phyloP scores from a whole-genome alignment of 768 basidiomycete species.

The Chalciporus pseudorubinellus region DNA sequence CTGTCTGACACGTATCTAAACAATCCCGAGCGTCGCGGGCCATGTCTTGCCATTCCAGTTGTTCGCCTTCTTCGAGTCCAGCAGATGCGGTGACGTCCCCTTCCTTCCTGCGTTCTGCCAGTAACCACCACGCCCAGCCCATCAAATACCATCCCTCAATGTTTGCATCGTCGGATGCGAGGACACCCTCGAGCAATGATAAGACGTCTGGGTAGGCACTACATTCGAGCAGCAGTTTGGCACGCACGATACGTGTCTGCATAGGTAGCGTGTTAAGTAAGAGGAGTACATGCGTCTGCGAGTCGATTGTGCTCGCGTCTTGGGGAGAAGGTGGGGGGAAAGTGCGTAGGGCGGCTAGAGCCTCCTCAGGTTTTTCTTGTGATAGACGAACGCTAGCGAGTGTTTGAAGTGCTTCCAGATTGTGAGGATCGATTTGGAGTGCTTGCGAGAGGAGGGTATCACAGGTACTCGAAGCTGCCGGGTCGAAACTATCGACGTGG shows the following conservation, averaged over 20 bases:
- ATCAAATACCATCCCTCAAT: constrained; percentile 94
- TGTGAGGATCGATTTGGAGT: constrained; percentile 67
- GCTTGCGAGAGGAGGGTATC: constrained; percentile 75
- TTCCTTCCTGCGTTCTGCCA: constrained; percentile 70
- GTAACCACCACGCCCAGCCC: constrained; percentile 89
- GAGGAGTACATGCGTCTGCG: constrained; percentile 36
- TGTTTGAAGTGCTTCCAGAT: constrained; percentile 75
- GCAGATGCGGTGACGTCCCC: constrained; percentile 42
- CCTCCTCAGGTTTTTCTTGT: constrained; percentile 81
- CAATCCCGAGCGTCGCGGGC: constrained; percentile 77
- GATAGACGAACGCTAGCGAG: constrained; percentile 88
- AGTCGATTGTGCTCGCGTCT: constrained; percentile 1
- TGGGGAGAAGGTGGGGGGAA: constrained; percentile 17
- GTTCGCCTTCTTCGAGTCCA: constrained; percentile 35
- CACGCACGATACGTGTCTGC: constrained; percentile 66
- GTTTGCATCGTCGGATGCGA: constrained; percentile 79
- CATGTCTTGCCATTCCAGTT: constrained; percentile 70
- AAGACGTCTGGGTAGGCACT: constrained; percentile 68
- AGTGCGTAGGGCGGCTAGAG: constrained; percentile 40
- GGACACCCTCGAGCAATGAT: constrained; percentile 71
- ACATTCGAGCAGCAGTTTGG: constrained; percentile 83
- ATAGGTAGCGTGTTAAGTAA: constrained; percentile 48
- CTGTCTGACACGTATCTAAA: constrained; percentile 78
- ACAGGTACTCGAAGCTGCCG: constrained; percentile 77
- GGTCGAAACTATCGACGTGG: constrained; percentile 61